Base-by-base conservation (phyloP, 768 basidiomycete genomes). In the Leucosporidium scottii region DNA sequence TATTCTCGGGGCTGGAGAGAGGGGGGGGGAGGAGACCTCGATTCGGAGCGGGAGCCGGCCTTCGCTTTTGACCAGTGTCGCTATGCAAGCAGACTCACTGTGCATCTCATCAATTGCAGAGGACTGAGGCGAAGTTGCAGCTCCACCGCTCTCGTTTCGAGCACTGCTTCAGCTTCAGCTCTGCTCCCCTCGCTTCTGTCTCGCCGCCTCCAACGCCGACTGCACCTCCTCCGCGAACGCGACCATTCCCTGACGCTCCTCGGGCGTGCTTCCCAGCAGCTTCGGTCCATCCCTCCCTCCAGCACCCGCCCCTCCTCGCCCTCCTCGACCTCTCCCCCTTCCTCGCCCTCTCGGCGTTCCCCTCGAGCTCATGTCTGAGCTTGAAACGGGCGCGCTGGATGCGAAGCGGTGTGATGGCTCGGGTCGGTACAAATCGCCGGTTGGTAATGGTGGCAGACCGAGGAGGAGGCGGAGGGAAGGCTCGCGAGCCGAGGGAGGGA, bases 401-500 rank as follows among this genome's bases (percentile, higher is more conserved):
- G 34, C 48, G 64, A 36, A 28, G 44, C 39, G n/a, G 44, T 23
- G 47, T 23, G 18, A 8, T 51, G 58, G n/a, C 54, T 21, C 23
- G 15, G 58, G 25, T 44, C 66, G 59, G 61, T 71, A 71, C 10
- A 28, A 25, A 1, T 25, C 27, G n/a, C 34, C 17, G 0, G 58
- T 12, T 15, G 66, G 56, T 1, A 65, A 61, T 48, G 66, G 60
- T 23, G 66, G 48, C 25, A 71, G 56, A 4, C 56, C 59, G 50
- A 71, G 61, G n/a, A 71, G 70, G 27, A 47, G 15, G 13, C 70
- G 66, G 0, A 71, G 60, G 0, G 70, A 65, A 25, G 66, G 56
- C 47, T 67, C 44, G 23, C 64, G 55, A 4, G 57, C 50, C 51
- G 62, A 44, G 44, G 60, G 66, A 2, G 70, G 70, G 59, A 71